These are phyloP conservation scores for Helotiales sp. DNA, from an alignment of 2,329 filamentous ascomycete species.

Conservation along the genomic window DNA sequence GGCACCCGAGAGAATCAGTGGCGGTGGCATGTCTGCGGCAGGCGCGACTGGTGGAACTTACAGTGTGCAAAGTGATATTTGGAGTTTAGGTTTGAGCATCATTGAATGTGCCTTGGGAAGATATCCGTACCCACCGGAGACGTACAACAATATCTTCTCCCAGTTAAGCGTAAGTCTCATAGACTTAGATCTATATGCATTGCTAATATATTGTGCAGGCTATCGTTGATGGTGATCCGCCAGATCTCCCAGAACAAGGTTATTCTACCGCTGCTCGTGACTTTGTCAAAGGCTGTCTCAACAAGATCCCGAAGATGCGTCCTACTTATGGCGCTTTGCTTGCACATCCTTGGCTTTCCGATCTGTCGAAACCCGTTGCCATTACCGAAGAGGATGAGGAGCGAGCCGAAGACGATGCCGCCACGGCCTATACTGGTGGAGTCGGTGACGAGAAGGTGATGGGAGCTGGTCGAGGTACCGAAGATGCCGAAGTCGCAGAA, in stretches of 20 bases:
- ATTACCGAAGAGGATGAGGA: conserved; percentile 67
- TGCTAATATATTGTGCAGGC: conserved; percentile 56
- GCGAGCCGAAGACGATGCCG: not conserved
- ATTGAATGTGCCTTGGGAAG: conserved; percentile 94
- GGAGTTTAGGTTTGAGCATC: conserved; percentile 90
- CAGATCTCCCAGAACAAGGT: conserved; percentile 74
- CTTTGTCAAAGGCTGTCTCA: conserved; percentile 86
- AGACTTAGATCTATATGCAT: too few species aligned
- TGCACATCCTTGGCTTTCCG: conserved; percentile 82
- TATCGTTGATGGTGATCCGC: conserved; percentile 96
- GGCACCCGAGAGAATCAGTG: conserved; percentile 94
- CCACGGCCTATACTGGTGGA: conserved; percentile 32
- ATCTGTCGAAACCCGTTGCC: conserved; percentile 73
- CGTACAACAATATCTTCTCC: conserved; percentile 97
- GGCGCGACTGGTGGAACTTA: conserved; percentile 81
- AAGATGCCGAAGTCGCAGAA: conserved; percentile 79
- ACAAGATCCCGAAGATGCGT: conserved; percentile 89
- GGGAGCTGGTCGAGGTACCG: conserved; percentile 33
- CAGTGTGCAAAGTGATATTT: conserved; percentile 96
- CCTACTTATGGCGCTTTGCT: conserved; percentile 92
- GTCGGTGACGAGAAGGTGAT: conserved; percentile 20
- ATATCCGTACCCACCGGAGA: conserved; percentile 96
- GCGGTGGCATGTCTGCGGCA: conserved; percentile 73
- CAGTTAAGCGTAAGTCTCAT: conserved; percentile 80
- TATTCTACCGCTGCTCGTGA: conserved; percentile 80